These are phyloP conservation scores for Neurospora sp. DNA, from an alignment of 495 filamentous ascomycete species.

Conservation along the genomic window DNA sequence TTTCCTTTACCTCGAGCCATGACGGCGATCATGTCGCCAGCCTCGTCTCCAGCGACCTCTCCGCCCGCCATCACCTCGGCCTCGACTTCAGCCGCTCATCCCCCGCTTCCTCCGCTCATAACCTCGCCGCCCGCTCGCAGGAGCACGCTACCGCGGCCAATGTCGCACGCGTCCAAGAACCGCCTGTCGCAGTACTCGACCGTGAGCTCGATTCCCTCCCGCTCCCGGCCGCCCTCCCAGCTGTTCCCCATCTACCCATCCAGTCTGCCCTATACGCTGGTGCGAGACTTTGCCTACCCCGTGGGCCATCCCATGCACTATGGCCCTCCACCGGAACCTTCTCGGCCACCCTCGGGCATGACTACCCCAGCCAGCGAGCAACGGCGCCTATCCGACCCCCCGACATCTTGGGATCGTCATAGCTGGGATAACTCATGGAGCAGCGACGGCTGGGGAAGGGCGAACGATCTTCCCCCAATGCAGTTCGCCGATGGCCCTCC, in stretches of 20 bases:
- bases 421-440: constrained; percentile 41
- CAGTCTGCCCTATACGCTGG: constrained; percentile 75
- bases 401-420: constrained; percentile 50
- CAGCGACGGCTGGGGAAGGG: constrained; percentile 31
- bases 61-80: constrained; percentile 42
- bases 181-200: constrained; percentile 54
- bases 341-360: constrained; percentile 55
- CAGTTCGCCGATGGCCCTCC: constrained; percentile 86
- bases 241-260: constrained; percentile 79
- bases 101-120: constrained; percentile 53
- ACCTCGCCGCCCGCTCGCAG: constrained; percentile 48
- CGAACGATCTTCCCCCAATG: constrained; percentile 67
- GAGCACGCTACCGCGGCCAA: constrained; percentile 51
- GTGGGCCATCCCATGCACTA: constrained; percentile 79
- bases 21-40: constrained; percentile 50
- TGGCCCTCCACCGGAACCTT: constrained; percentile 73
- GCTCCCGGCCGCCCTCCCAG: constrained; percentile 68
- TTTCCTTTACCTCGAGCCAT: constrained; percentile 20
- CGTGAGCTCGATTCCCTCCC: constrained; percentile 58
- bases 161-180: constrained; percentile 60
- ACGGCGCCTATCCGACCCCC: constrained; percentile 72
- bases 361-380: constrained; percentile 80
- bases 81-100: constrained; percentile 42
- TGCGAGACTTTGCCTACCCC: constrained; percentile 94
- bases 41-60: constrained; percentile 41